These are phyloP conservation scores for Debaryomyces sp. DNA, from an alignment of 1,139 yeast species.

Conservation along the genomic window DNA sequence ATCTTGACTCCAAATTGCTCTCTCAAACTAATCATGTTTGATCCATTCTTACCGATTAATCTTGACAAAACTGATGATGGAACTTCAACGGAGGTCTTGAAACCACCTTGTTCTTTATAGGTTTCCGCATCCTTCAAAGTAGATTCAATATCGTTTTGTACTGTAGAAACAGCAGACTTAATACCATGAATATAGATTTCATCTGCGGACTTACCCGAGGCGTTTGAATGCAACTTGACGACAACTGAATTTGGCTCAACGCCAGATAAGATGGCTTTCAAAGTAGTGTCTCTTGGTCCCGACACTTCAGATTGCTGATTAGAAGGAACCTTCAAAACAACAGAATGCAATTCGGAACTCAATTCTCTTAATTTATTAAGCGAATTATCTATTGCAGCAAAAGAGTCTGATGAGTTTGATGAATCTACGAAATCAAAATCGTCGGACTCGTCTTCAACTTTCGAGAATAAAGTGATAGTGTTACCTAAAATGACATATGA, in stretches of 20 bases:
- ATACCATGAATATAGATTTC: slow-evolving; percentile 68
- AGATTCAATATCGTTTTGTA: slow-evolving; percentile 53
- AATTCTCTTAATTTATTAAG: slow-evolving; percentile 61
- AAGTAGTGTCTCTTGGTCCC: slow-evolving; percentile 62
- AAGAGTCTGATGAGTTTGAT: slow-evolving; percentile 25
- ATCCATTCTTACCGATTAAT: slow-evolving; percentile 88
- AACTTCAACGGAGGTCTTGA: slow-evolving; percentile 52
- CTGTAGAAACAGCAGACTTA: slow-evolving; percentile 55
- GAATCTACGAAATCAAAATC: slow-evolving; percentile 39
- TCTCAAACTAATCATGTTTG: slow-evolving; percentile 65
- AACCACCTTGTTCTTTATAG: slow-evolving; percentile 61
- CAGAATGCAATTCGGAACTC: slow-evolving; percentile 56
- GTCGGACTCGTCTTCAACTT: slow-evolving; percentile 18
- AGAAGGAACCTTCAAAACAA: slow-evolving; percentile 52
- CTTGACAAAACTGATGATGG: slow-evolving; percentile 74
- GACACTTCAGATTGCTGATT: slow-evolving; percentile 59
- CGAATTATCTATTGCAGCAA: slow-evolving; percentile 51
- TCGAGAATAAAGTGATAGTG: slow-evolving; percentile 43
- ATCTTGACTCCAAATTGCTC: slow-evolving; percentile 81
- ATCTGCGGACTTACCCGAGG: slow-evolving; percentile 47
- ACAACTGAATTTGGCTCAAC: slow-evolving; percentile 43
- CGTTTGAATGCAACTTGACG: slow-evolving; percentile 44
- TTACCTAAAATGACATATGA: slow-evolving; percentile 57
- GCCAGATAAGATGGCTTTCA: slow-evolving; percentile 49
- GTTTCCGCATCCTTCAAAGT: slow-evolving; percentile 67